Percentiles rank a stretch among this genome's conserved stretches.
phyloP scores from a whole-genome alignment of 108 stramenopile species.

The Nannochloropsis salina region DNA sequence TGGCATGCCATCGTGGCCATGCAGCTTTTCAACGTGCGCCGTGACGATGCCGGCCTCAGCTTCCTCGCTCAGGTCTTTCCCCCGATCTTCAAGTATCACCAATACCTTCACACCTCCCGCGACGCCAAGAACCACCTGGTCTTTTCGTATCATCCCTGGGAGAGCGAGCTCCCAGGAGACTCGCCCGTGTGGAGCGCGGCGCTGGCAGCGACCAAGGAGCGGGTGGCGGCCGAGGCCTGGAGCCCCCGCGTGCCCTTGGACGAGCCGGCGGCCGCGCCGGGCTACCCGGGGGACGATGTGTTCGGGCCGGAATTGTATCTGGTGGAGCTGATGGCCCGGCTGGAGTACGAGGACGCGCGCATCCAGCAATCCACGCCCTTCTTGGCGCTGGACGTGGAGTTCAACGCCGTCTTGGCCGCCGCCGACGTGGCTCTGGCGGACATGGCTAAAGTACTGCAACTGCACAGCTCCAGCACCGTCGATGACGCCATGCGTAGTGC shows the following conservation, averaged over 20 bases:
- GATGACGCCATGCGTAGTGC: neutral
- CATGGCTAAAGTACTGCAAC: neutral
- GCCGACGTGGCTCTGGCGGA: neutral
- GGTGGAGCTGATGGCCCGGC: neutral
- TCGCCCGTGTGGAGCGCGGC: conserved; percentile 7
- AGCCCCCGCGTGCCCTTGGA: neutral
- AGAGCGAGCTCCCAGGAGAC: neutral
- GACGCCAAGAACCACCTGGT: neutral
- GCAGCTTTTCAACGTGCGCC: neutral
- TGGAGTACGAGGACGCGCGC: neutral
- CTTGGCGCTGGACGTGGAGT: neutral
- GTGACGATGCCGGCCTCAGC: neutral
- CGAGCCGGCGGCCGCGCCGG: neutral
- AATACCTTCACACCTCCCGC: neutral
- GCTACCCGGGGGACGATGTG: neutral
- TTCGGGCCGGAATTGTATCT: neutral
- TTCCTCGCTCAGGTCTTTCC: conserved; percentile 2
- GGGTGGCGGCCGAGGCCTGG: neutral
- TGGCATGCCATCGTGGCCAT: neutral
- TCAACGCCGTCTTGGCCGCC: neutral
- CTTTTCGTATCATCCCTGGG: neutral
- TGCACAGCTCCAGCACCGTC: neutral
- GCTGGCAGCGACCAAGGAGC: neutral
- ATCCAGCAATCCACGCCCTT: neutral
- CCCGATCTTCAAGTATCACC: conserved; percentile 2